Evolutionary conservation across 495 filamentous ascomycete species (phyloP).

Genomic region (Copromyces sp.): DNA sequence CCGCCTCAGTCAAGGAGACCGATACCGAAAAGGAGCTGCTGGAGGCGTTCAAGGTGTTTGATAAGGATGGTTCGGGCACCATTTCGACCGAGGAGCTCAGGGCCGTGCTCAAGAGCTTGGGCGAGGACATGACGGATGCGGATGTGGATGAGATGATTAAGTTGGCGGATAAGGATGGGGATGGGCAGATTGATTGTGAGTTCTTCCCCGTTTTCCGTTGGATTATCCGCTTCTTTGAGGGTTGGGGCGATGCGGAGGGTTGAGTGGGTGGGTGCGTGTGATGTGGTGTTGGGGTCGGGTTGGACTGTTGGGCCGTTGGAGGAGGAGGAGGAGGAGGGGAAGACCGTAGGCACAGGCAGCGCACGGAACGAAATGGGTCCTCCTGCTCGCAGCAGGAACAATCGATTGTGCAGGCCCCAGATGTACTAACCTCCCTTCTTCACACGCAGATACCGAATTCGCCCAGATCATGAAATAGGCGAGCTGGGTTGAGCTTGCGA

Average conservation of each 20-base stretch:
- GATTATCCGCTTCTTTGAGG: background rate
- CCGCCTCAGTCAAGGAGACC: constrained; percentile 24
- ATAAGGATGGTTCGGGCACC: constrained; percentile 38
- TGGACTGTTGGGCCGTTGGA: background rate
- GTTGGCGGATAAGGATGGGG: constrained; percentile 36
- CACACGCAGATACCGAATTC: constrained; percentile 73
- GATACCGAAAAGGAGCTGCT: constrained; percentile 37
- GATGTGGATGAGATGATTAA: constrained; percentile 41
- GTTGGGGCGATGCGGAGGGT: background rate
- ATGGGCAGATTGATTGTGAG: constrained; percentile 41
- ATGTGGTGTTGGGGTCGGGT: background rate
- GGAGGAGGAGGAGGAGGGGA: background rate
- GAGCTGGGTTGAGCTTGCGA: background rate
- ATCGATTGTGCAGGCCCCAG: background rate
- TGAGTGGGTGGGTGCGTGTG: background rate
- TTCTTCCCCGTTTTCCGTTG: background rate
- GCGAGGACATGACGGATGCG: constrained; percentile 35
- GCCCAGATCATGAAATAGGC: constrained; percentile 68
- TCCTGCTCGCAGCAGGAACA: background rate
- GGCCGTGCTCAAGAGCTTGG: constrained; percentile 35
- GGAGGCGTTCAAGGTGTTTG: constrained; percentile 39
- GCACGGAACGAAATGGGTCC: background rate
- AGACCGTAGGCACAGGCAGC: background rate
- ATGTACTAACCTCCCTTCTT: constrained; percentile 12
- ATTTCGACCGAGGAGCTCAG: constrained; percentile 37